phyloP scores from a whole-genome alignment of 2,329 filamentous ascomycete species.

The Neofusicoccum parvum region DNA sequence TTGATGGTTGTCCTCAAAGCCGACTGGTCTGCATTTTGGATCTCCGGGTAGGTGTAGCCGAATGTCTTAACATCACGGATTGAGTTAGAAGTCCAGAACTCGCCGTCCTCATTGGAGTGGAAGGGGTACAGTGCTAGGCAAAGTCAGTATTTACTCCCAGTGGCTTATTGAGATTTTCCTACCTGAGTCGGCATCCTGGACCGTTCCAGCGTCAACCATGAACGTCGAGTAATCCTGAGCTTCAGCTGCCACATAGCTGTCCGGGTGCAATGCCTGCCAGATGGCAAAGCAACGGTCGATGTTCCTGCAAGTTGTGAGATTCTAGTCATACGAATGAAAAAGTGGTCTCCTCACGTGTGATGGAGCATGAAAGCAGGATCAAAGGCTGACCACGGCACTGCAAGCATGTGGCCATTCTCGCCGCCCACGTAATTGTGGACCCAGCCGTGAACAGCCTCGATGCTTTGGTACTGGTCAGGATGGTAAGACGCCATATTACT shows the following conservation, averaged over 20 bases:
- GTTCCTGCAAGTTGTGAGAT: conserved; percentile 49
- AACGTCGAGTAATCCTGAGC: conserved; percentile 59
- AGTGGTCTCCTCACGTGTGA: conserved; percentile 51
- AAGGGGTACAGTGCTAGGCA: conserved; percentile 65
- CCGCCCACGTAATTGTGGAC: conserved; percentile 59
- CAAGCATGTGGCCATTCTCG: conserved; percentile 56
- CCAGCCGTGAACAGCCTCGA: conserved; percentile 52
- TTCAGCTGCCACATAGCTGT: conserved; percentile 65
- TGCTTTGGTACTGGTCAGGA: conserved; percentile 57
- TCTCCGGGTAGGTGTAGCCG: conserved; percentile 76
- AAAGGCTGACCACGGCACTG: conserved; percentile 73
- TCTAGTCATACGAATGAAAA: background rate
- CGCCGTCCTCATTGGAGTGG: conserved; percentile 57
- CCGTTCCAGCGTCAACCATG: conserved; percentile 57
- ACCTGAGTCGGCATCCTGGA: conserved; percentile 57
- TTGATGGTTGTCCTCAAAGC: conserved; percentile 60
- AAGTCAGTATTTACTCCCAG: background rate
- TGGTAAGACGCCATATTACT: conserved; percentile 63
- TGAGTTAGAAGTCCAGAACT: conserved; percentile 69
- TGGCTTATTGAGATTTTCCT: conserved; percentile 23
- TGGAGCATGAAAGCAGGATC: conserved; percentile 81
- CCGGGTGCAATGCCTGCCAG: conserved; percentile 74
- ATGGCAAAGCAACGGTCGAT: conserved; percentile 75
- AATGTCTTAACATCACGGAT: conserved; percentile 63
- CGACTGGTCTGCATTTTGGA: conserved; percentile 42